Conservation (phyloP, 2,329 filamentous ascomycete genomes). For the Leptographium flavum region DNA sequence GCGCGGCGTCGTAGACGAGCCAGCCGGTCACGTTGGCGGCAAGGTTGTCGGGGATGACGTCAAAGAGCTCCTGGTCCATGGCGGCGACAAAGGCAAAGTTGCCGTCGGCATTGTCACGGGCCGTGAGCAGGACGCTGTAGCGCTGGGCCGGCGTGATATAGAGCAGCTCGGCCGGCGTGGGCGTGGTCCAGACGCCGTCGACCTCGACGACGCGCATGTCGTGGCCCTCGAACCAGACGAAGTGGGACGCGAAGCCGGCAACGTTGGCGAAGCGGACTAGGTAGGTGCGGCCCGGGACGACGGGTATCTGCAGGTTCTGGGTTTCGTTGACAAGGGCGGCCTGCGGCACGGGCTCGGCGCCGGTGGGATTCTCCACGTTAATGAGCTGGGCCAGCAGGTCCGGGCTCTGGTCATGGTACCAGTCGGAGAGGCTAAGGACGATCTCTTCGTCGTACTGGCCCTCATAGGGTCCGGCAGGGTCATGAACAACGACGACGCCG, state of each 20-base stretch:
- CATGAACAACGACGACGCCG: slow-evolving; percentile 49
- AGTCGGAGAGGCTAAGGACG: slow-evolving; percentile 53
- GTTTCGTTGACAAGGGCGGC: slow-evolving; percentile 60
- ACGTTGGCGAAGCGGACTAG: slow-evolving; percentile 59
- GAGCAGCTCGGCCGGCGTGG: slow-evolving; percentile 43
- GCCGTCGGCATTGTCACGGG: slow-evolving; percentile 40
- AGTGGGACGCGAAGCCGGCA: slow-evolving; percentile 54
- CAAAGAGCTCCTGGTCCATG: slow-evolving; percentile 61
- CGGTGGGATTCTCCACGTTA: slow-evolving; percentile 38
- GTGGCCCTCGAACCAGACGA: slow-evolving; percentile 52
- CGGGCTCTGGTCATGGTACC: slow-evolving; percentile 49
- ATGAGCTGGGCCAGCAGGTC: slow-evolving; percentile 33
- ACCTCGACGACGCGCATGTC: slow-evolving; percentile 57
- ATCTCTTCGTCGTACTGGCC: slow-evolving; percentile 47
- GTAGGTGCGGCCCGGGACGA: slow-evolving; percentile 56
- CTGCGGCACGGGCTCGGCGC: slow-evolving; percentile 52
- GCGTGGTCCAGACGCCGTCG: slow-evolving; percentile 55
- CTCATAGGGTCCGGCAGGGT: slow-evolving; percentile 42
- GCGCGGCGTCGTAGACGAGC: slow-evolving; percentile 40
- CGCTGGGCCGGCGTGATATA: slow-evolving; percentile 57
- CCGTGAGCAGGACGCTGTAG: slow-evolving; percentile 49
- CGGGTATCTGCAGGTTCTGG: slow-evolving; percentile 40
- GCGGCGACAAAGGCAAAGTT: slow-evolving; percentile 57
- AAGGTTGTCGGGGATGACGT: slow-evolving; percentile 48
- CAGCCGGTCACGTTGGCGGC: slow-evolving; percentile 55